These are phyloP conservation scores for Pyricularia pennisetigena DNA, from an alignment of 2,329 filamentous ascomycete genomes.

Conservation along the genomic window DNA sequence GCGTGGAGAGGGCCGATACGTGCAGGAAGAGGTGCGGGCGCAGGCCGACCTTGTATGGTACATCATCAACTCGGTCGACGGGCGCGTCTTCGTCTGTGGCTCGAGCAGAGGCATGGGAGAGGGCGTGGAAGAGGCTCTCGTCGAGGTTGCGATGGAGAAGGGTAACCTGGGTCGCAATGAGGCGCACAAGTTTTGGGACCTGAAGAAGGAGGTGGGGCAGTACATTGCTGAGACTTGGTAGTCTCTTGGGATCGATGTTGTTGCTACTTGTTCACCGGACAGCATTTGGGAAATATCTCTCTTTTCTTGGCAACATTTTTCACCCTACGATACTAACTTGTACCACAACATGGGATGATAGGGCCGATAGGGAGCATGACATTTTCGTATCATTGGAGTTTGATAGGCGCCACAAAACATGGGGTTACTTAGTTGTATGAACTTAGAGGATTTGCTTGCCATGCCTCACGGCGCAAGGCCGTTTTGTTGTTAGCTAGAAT, in stretches of 20 bases:
- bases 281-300: neutral
- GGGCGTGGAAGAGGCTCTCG: slow-evolving; percentile 77
- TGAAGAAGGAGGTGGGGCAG: slow-evolving; percentile 87
- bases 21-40: slow-evolving; percentile 86
- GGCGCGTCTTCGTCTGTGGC: slow-evolving; percentile 91
- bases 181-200: slow-evolving; percentile 77
- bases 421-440: neutral
- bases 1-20: slow-evolving; percentile 74
- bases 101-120: slow-evolving; percentile 96
- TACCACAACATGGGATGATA: neutral
- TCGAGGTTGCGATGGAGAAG: slow-evolving; percentile 89
- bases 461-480: neutral
- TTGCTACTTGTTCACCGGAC: neutral
- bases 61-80: slow-evolving; percentile 92
- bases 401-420: neutral
- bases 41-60: slow-evolving; percentile 98
- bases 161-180: slow-evolving; percentile 76
- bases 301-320: neutral
- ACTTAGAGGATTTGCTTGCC: neutral
- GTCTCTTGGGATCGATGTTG: slow-evolving; percentile 6
- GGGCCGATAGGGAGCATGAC: neutral
- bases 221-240: slow-evolving; percentile 83
- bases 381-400: neutral
- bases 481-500: neutral
- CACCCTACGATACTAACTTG: neutral